These are phyloP conservation scores for Lasiosphaeris hirsuta DNA, from an alignment of 495 filamentous ascomycete genomes.

Conservation along the genomic window DNA sequence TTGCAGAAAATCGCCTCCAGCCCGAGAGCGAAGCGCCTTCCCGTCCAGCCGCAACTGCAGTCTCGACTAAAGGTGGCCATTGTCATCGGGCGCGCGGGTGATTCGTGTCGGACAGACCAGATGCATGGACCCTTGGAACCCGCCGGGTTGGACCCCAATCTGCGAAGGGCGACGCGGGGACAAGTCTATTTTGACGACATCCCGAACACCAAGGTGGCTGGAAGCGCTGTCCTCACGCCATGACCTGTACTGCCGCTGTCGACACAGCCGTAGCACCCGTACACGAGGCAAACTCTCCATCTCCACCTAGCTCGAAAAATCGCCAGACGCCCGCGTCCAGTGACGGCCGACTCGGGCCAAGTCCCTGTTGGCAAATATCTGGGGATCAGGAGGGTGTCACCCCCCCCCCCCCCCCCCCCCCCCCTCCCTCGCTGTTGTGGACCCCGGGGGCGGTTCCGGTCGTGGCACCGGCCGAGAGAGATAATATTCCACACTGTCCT, in stretches of 20 bases:
- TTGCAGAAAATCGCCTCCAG: no score
- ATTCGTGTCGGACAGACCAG: not conserved
- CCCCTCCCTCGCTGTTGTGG: no score
- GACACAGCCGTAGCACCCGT: not conserved
- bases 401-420: no score
- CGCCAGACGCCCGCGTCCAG: no score
- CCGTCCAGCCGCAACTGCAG: not conserved
- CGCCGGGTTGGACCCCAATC: conserved; percentile 4
- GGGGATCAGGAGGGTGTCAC: no score
- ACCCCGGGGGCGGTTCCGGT: no score
- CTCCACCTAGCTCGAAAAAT: no score
- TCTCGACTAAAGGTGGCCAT: not conserved
- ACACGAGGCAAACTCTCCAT: no score
- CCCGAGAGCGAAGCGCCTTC: not conserved
- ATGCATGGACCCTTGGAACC: conserved; percentile 5
- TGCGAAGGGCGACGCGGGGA: not conserved
- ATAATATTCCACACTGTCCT: not conserved
- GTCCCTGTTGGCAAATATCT: no score
- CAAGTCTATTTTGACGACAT: conserved; percentile 20
- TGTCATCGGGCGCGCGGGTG: no score
- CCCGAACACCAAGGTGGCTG: not conserved
- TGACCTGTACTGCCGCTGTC: not conserved
- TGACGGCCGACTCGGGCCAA: no score
- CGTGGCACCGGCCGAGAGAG: no score
- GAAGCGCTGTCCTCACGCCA: not conserved